A percentile compares a stretch with the other conserved stretches of the same genome.
Conservation (phyloP, 2,329 filamentous ascomycete genomes). For the Aureobasidium pullulans region DNA sequence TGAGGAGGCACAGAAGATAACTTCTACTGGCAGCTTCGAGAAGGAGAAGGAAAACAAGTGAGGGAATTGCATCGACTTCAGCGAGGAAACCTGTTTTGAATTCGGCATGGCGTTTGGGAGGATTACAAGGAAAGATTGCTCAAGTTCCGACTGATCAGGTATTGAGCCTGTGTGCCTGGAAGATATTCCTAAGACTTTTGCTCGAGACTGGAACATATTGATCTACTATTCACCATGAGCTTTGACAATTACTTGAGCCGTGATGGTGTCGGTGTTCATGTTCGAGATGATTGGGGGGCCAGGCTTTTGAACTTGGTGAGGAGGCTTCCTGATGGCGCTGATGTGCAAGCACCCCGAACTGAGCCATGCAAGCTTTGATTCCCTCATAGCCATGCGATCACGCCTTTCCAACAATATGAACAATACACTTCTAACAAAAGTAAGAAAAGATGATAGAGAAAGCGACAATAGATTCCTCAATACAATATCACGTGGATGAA, state of each 20-base stretch:
- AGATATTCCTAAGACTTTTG: neutral
- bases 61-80: neutral
- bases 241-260: neutral
- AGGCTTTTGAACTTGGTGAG: neutral
- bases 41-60: neutral
- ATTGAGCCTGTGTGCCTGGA: neutral
- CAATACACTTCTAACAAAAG: too few relatives aligned
- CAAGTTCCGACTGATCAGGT: neutral
- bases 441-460: neutral
- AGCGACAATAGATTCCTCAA: neutral
- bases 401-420: too few relatives aligned
- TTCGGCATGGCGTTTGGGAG: constrained; percentile 4
- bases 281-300: neutral
- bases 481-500: neutral
- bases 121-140: neutral
- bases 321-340: neutral
- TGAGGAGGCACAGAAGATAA: constrained; percentile 48
- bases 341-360: neutral
- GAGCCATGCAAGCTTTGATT: neutral
- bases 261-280: neutral
- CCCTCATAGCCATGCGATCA: neutral
- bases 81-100: neutral
- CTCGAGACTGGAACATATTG: neutral
- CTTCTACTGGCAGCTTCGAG: neutral
- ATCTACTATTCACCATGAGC: neutral